A percentile compares a stretch with the other conserved stretches of the same genome.
These are phyloP conservation scores for Grosmannia clavigera DNA, from an alignment of 2,329 filamentous ascomycete species.

Conservation along the genomic window DNA sequence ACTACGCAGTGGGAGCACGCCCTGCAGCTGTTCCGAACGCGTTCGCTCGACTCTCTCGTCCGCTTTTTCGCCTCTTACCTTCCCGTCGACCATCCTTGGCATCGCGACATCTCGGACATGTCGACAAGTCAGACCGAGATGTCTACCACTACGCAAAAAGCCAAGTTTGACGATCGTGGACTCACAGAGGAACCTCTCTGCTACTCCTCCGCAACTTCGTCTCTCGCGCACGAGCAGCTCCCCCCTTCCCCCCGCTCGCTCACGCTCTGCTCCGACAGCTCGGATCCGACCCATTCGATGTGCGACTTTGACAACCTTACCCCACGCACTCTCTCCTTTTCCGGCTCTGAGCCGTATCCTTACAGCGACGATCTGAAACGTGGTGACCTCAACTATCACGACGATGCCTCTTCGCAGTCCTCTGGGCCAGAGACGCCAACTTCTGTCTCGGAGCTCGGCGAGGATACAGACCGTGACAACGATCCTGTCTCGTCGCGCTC, in stretches of 20 bases:
- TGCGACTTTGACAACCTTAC: conserved; percentile 22
- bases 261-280: conserved; percentile 33
- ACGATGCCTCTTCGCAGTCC: conserved; percentile 31
- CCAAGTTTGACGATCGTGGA: conserved; percentile 30
- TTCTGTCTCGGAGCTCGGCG: conserved; percentile 27
- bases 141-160: conserved; percentile 16
- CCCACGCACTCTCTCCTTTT: conserved; percentile 38
- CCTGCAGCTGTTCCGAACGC: conserved; percentile 45
- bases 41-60: conserved; percentile 47
- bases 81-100: conserved; percentile 35
- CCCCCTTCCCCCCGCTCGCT: conserved; percentile 38
- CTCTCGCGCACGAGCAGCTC: conserved; percentile 17
- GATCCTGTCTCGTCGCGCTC: not conserved
- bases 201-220: conserved; percentile 15
- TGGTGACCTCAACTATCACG: conserved; percentile 15
- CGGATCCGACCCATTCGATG: conserved; percentile 23
- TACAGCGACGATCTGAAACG: conserved; percentile 15
- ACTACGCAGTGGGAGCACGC: conserved; percentile 47
- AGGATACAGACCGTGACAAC: conserved; percentile 3
- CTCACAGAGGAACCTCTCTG: conserved; percentile 34
- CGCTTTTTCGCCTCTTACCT: conserved; percentile 48
- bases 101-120: conserved; percentile 21
- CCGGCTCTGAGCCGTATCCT: conserved; percentile 33
- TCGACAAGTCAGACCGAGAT: not conserved
- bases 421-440: conserved; percentile 31